phyloP scores from a whole-genome alignment of 805 yeast genomes.

The Metschnikowia anglica region DNA sequence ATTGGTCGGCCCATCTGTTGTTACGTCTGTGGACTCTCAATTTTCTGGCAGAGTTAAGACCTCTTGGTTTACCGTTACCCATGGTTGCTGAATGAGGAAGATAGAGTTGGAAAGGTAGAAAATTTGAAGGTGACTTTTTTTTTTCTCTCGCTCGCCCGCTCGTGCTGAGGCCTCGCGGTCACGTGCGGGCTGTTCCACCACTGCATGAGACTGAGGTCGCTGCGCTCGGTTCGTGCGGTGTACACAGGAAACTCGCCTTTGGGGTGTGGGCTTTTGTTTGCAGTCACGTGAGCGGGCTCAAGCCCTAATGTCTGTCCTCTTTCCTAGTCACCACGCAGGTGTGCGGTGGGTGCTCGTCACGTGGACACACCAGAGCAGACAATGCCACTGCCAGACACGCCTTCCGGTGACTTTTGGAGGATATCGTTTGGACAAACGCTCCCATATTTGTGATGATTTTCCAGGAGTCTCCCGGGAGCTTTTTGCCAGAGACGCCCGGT shows the following conservation, averaged over 20 bases:
- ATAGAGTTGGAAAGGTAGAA: conserved; percentile 15
- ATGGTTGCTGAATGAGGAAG: conserved; percentile 48
- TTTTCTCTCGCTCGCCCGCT: conserved; percentile 9
- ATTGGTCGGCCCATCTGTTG: conserved; percentile 99
- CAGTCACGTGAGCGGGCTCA: conserved; percentile 12
- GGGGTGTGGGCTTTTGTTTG: background rate
- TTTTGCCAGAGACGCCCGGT: too few species aligned
- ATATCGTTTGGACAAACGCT: too few species aligned
- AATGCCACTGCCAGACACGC: too few species aligned
- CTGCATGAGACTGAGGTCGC: too few species aligned
- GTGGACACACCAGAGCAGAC: too few species aligned
- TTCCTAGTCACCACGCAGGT: background rate
- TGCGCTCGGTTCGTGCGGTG: too few species aligned
- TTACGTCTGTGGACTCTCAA: conserved; percentile 99
- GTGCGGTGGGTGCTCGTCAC: too few species aligned
- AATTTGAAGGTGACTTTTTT: conserved; percentile 14
- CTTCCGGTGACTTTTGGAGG: too few species aligned
- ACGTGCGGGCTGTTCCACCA: too few species aligned
- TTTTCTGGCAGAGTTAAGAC: conserved; percentile 99
- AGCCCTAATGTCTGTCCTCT: conserved; percentile 11
- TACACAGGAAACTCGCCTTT: too few species aligned
- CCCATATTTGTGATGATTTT: too few species aligned
- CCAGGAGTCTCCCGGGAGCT: too few species aligned
- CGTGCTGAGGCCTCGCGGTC: conserved; percentile 2
- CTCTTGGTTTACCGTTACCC: conserved; percentile 99